Evolutionary conservation across 306 rosid genomes (phyloP), one percentile per base, ranked within the genome.

Genomic region (Urtica urens): DNA sequence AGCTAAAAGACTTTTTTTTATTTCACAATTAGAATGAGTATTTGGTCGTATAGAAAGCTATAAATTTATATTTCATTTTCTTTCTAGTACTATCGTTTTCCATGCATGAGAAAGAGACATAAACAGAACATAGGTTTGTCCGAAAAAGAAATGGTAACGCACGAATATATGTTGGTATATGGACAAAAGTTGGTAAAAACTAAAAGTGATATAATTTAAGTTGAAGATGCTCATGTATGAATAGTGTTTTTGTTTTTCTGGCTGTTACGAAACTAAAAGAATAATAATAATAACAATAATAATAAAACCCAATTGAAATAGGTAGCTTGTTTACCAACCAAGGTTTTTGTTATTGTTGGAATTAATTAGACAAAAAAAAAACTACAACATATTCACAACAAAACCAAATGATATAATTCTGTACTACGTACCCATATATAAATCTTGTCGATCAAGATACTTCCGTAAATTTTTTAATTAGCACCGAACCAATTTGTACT

Each of bases 261-360:
- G 46, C 34, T 46, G 7, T 37, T 50, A 21, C 23, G 24, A 6
- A 31, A 19, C 17, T 33, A 9, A 3, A 24, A 48, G 53, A 26
- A 56, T 11, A 37, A 37, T n/a, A 37, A 37, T 9, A 37, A 37
- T 10, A 37, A 3, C 10, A 2, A 16, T 4, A 18, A 44, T 6
- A 44, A 20, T 8, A 52, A 46, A 60, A 18, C 63, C 62, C 57
- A 46, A 48, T 67, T 59, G 54, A 22, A 66, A 60, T 49, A 53
- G 60, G 73, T 58, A 47, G 70, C 62, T 75, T 38, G 65, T 48
- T 53, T 60, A 82, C 81, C 87, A 68, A 75, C 93, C 72, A 78
- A 65, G 81, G 37, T 33, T 22, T 61, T 60, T 58, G 44, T 75
- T 69, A 57, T 41, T 40, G 45, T 67, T 69, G 52, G 34, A 63